phyloP scores from a whole-genome alignment of 257 asterid species.

The Primulina huaijiensis region DNA sequence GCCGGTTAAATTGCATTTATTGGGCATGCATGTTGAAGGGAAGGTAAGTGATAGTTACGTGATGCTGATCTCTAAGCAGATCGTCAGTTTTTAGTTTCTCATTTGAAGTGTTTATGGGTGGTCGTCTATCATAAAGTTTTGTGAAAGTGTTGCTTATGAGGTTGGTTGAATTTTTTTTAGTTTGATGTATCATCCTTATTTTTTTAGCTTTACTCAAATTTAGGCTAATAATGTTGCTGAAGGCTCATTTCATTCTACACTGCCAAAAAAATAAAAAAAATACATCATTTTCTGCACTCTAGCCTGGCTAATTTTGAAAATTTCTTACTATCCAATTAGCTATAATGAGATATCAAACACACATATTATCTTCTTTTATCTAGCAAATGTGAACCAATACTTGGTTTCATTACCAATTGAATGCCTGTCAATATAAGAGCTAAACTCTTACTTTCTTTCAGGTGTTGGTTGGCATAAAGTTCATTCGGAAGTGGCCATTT shows the following conservation, averaged over 20 bases:
- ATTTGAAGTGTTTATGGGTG: no score
- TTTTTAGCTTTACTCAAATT: background rate
- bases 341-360: slow-evolving; percentile 5
- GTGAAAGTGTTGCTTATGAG: no score
- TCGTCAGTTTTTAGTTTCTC: background rate
- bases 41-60: slow-evolving; percentile 47
- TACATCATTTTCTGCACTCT: background rate
- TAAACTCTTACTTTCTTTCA: slow-evolving; percentile 32
- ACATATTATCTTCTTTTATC: slow-evolving; percentile 1
- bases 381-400: slow-evolving; percentile 5
- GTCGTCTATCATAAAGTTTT: no score
- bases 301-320: background rate
- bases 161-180: no score
- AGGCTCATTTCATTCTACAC: background rate
- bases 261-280: no score
- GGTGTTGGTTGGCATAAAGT: slow-evolving; percentile 95
- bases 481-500: slow-evolving; percentile 76
- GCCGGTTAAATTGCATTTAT: slow-evolving; percentile 71
- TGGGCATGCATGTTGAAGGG: slow-evolving; percentile 98
- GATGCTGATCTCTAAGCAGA: background rate
- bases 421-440: slow-evolving; percentile 16
- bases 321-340: background rate
- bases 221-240: background rate
- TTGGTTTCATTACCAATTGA: background rate
- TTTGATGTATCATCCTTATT: no score